Base-by-base conservation (phyloP, 2,329 filamentous ascomycete genomes). In the Alternaria viburni region DNA sequence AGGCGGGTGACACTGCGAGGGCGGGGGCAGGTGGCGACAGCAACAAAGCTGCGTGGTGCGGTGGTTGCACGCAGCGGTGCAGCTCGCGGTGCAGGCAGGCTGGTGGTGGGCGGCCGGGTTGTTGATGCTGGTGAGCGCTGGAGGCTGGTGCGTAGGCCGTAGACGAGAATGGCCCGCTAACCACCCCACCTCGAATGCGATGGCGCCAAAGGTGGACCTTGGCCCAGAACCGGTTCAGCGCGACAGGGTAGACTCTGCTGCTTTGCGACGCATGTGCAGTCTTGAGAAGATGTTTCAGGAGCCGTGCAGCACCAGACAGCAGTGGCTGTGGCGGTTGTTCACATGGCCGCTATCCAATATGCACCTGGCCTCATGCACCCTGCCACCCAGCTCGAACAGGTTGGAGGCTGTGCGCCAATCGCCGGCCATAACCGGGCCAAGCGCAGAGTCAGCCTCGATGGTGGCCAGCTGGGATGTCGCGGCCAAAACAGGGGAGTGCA, bases 281-380 rank as follows among this genome's bases (percentile, higher is more conserved):
- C 65, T 65, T 55, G 65, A 66, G 15, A 32, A 13, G 41, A 52
- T 57, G 76, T 79, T 77, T 78, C 75, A 79, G 61, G 65, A 59
- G 50, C 47, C 54, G 58, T 62, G 66, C 68, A 63, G 66, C 65
- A 49, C 54, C 57, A 54, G 59, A 64, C 60, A 69, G 60, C 56
- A 73, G 68, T 72, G 74, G 71, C 55, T 70, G 76, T 77, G 74
- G 75, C 77, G 70, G 71, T 47, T 63, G 70, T 61, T 68, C 69
- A 69, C 69, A 71, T 70, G 71, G 59, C 56, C 62, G 64, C 60
- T 59, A 52, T 59, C 68, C 65, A 41, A 58, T 64, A 64, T 74
- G 72, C 73, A 70, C 66, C 69, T 64, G 61, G 52, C 49, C 57
- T 44, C 61, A 64, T 68, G 66, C 65, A 63, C 54, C 58, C 55